Conservation (phyloP, 2,329 filamentous ascomycete species). For the Setomelanomma holmii region DNA sequence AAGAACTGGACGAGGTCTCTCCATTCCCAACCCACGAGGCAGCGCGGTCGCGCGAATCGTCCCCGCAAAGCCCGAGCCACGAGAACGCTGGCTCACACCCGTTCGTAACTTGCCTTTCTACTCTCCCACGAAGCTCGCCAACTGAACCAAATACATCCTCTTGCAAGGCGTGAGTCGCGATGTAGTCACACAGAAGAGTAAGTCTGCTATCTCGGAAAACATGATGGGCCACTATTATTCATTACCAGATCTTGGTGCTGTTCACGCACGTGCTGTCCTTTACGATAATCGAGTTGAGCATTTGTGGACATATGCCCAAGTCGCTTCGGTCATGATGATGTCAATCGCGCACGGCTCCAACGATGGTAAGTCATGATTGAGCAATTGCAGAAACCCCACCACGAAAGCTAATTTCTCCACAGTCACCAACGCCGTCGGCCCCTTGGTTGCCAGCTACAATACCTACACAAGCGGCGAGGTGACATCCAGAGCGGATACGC, state of each 20-base stretch:
- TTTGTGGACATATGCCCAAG: constrained; percentile 55
- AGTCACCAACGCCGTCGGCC: constrained; percentile 36
- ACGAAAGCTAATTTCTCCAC: no score
- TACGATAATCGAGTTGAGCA: constrained; percentile 37
- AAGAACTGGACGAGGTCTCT: constrained; percentile 2
- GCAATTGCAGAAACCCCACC: no score
- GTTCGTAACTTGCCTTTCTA: constrained; percentile 31
- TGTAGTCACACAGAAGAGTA: constrained; percentile 46
- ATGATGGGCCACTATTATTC: not conserved
- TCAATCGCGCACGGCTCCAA: constrained; percentile 70
- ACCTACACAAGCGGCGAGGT: constrained; percentile 64
- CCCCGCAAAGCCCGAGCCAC: constrained; percentile 22
- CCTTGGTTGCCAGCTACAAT: constrained; percentile 34
- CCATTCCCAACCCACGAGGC: not conserved
- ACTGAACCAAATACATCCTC: constrained; percentile 51
- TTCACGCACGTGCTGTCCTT: constrained; percentile 44
- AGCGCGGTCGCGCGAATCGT: not conserved
- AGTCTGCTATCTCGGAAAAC: not conserved
- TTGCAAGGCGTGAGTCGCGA: constrained; percentile 51
- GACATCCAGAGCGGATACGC: constrained; percentile 68
- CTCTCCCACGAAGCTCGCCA: constrained; percentile 33
- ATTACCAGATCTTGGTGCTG: constrained; percentile 30
- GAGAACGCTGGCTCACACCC: constrained; percentile 34
- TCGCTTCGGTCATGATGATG: constrained; percentile 49
- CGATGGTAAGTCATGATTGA: constrained; percentile 51